Evolutionary conservation across 2,329 filamentous ascomycete species (phyloP), one percentile per base, ranked within the genome.

Genomic region (Tolypocladium ovalisporum): DNA sequence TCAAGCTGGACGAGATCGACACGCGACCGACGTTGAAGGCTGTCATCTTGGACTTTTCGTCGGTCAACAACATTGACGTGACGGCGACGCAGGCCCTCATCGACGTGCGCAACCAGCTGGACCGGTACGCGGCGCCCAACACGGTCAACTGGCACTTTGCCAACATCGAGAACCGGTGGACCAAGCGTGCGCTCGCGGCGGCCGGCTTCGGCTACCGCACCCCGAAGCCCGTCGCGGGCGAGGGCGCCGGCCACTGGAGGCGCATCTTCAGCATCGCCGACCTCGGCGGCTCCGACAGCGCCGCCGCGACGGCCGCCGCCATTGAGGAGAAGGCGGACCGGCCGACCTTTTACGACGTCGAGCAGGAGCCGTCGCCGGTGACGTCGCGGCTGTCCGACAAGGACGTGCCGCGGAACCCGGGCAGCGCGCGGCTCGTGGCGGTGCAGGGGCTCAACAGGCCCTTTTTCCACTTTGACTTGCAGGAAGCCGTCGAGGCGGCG

Each of bases 201-300:
- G 79, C 78, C 4, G 80, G 80, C 1, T 83, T 83, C 60, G 81
- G 80, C 10, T 72, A 68, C 64, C 68, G 68, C 13, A 70, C 70
- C 7, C 73, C 64, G 12, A 64, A 37, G 57, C 65, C 56, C 15
- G 60, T n/a, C 47, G 57, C 51, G 22, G 63, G 58, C 37, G 60
- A 62, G 56, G 61, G 60, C 17, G 55, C 67, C 2, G 66, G 66
- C 19, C 64, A 70, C 24, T 73, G 70, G 71, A 92, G 90, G 72
- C 89, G 90, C 27, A 92, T 97, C 64, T 97, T 97, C 79, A 90
- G 85, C 67, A 92, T 97, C 37, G 90, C 93, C 1, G 90, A 96
- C 67, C 84, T 96, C 55, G 85, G 90, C 59, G 87, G 91, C 12
- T 75, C 77, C 1, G 76, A 85, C 57, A 90, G 86, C 22, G 88